Conservation (phyloP, 176 grass and related monocot species). For the Eleusine coracana region DNA sequence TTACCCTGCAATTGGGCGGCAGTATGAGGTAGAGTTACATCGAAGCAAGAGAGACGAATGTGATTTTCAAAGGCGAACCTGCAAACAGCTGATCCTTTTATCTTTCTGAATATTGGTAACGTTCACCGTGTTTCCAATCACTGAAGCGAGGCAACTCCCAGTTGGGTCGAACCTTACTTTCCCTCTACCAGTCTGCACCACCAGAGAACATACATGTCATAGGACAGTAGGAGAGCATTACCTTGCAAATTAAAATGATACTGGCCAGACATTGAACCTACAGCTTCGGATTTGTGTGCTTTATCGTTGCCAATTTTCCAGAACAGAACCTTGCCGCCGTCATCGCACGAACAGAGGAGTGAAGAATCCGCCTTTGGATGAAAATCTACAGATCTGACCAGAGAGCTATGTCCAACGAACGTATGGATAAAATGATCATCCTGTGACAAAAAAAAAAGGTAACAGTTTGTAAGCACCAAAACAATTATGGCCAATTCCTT, state of each 20-base stretch:
- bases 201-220: not conserved
- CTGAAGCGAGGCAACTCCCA: constrained; percentile 55
- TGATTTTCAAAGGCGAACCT: constrained; percentile 39
- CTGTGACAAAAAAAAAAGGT: constrained; percentile 38
- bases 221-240: not conserved
- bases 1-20: constrained; percentile 46
- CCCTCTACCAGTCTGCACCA: constrained; percentile 41
- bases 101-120: constrained; percentile 51
- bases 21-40: not conserved
- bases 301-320: constrained; percentile 45
- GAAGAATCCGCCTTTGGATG: constrained; percentile 49
- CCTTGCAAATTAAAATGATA: not conserved
- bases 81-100: constrained; percentile 35
- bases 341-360: constrained; percentile 61
- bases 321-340: constrained; percentile 57
- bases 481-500: not conserved
- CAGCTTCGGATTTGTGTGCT: constrained; percentile 41
- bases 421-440: constrained; percentile 40
- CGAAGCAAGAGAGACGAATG: not conserved
- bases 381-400: constrained; percentile 63
- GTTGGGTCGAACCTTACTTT: constrained; percentile 66
- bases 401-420: constrained; percentile 55
- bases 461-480: not conserved
- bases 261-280: not conserved
- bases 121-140: constrained; percentile 53